Evolutionary conservation across 768 basidiomycete genomes (phyloP), one percentile per base, ranked within the genome.

Genomic region (Auricularia heimuer): DNA sequence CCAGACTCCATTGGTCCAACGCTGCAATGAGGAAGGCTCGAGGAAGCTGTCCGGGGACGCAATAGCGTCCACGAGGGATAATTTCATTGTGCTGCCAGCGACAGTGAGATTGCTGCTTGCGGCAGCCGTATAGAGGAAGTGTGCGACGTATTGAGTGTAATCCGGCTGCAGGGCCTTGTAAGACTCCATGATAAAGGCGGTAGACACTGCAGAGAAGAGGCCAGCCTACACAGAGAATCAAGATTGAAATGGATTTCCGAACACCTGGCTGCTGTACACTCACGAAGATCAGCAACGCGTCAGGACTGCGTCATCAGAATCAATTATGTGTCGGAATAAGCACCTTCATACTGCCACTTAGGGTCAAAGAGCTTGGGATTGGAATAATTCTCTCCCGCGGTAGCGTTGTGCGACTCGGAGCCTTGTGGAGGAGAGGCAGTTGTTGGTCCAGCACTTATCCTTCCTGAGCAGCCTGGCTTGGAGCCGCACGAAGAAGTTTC

Each of bases 161-260:
- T 64, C 63, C 16, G n/a, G 47, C 54, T 64, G 63, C 4, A 64
- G 45, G 16, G 51, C 16, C 54, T 64, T 36, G 35, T 36, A 47
- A 6, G 33, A 42, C 11, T 65, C 51, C 4, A 65, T 51, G n/a
- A 65, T 62, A 34, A 65, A 62, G 12, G 65, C 62, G 18, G 65
- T 65, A 3, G 58, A 45, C 14, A 65, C 62, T 16, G 65, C 65
- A 42, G 65, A 65, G 65, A 65, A 65, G 34, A 65, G 62, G 47
- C 65, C 65, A 39, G 65, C 65, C 65, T 65, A 29, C 29, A 29
- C 29, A 29, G 29, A 29, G 29, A 29, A 29, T 29, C 29, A 0
- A 29, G 29, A 29, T 29, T 29, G 29, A 29, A 0, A 29, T 29
- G 29, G 29, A 29, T 29, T 29, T 29, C 29, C 29, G 29, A 29